Evolutionary conservation across 148 eudicot species (phyloP).

Genomic region (Salicornia ramosissima): DNA sequence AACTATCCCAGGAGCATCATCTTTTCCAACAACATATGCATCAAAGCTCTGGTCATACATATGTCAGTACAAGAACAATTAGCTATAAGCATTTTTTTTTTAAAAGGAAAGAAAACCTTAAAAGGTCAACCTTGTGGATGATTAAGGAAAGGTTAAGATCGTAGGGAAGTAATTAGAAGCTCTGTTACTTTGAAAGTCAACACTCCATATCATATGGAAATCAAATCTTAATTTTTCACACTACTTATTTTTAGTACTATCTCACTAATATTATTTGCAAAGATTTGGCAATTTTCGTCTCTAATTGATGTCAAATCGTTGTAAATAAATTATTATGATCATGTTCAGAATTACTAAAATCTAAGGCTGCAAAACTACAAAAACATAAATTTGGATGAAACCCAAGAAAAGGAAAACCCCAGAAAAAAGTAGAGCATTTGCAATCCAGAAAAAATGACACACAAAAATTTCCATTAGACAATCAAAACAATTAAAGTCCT

Average conservation of each 20-base stretch:
- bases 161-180: too few species aligned
- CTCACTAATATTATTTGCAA: too few species aligned
- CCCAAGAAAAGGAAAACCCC: background rate
- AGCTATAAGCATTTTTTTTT: background rate
- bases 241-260: too few species aligned
- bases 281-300: too few species aligned
- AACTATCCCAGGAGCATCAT: conserved; percentile 89
- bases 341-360: background rate
- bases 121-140: too few species aligned
- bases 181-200: background rate
- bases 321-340: background rate
- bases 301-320: background rate
- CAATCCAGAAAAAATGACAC: background rate
- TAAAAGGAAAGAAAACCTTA: too few species aligned
- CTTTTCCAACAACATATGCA: conserved; percentile 91
- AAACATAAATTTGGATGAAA: too few species aligned
- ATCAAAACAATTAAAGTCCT: too few species aligned
- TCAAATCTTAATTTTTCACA: too few species aligned
- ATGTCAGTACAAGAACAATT: background rate
- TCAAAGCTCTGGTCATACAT: conserved; percentile 54
- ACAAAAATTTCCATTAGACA: background rate
- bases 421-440: too few species aligned
- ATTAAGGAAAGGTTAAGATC: too few species aligned
- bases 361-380: background rate
- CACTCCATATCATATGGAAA: too few species aligned